Evolutionary conservation across 1,139 yeast genomes (phyloP).

Genomic region (Blastobotrys niveus): DNA sequence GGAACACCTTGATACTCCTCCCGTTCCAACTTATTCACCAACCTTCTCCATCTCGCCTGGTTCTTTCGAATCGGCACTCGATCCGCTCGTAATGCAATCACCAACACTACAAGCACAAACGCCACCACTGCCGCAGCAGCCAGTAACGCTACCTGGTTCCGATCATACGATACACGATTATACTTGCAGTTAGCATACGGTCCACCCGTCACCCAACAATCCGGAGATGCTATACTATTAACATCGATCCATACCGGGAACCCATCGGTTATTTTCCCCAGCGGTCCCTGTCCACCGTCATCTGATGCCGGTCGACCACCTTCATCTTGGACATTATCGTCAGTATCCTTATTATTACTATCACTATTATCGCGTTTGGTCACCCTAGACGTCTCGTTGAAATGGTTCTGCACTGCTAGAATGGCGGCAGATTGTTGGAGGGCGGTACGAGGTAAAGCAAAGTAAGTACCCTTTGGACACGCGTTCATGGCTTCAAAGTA

Average conservation of each 20-base stretch:
- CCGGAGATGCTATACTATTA: conserved; percentile 65
- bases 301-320: too few species aligned
- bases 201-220: conserved; percentile 88
- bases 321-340: background rate
- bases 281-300: conserved; percentile 8
- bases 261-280: conserved; percentile 2
- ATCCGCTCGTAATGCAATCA: conserved; percentile 31
- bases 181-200: conserved; percentile 77
- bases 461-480: conserved; percentile 49
- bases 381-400: conserved; percentile 4
- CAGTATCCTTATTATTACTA: background rate
- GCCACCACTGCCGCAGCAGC: conserved; percentile 63
- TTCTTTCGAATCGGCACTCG: conserved; percentile 50
- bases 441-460: conserved; percentile 56
- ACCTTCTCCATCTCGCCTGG: conserved; percentile 50
- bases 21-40: conserved; percentile 42
- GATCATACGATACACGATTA: conserved; percentile 44
- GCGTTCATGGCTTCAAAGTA: conserved; percentile 50
- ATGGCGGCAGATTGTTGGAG: conserved; percentile 38
- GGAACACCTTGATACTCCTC: conserved; percentile 61
- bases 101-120: conserved; percentile 42
- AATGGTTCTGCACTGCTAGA: conserved; percentile 26
- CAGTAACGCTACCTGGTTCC: conserved; percentile 57
- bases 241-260: conserved; percentile 68
- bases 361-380: conserved; percentile 1